Conservation (phyloP, 305 asterid genomes). For the Andrographis paniculata region DNA sequence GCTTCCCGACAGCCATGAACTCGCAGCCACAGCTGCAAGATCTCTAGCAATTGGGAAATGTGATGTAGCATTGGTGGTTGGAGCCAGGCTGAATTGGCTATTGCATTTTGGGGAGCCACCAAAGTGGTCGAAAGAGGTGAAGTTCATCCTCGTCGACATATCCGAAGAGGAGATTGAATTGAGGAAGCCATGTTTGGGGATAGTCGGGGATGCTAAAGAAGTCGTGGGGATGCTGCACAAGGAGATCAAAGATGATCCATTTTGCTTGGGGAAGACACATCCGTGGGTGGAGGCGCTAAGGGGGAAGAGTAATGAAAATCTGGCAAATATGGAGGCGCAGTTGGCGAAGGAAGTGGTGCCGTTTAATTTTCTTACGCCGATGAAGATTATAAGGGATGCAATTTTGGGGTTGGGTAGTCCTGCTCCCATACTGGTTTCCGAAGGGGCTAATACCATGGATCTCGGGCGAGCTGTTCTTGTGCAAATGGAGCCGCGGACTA, state of each 20-base stretch:
- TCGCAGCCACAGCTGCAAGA: constrained; percentile 87
- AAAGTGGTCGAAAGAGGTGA: constrained; percentile 71
- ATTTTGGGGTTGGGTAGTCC: constrained; percentile 53
- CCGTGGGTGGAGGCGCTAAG: constrained; percentile 66
- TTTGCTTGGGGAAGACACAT: constrained; percentile 62
- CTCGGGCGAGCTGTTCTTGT: constrained; percentile 71
- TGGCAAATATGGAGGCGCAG: constrained; percentile 68
- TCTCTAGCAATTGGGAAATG: constrained; percentile 86
- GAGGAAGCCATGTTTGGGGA: constrained; percentile 61
- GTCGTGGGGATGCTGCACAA: constrained; percentile 48
- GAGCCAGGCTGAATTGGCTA: constrained; percentile 50
- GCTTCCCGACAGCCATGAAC: constrained; percentile 65
- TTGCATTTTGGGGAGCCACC: constrained; percentile 88
- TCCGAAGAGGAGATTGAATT: constrained; percentile 57
- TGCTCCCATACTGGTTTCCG: constrained; percentile 68
- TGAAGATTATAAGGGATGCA: constrained; percentile 83
- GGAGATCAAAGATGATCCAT: constrained; percentile 76
- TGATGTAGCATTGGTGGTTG: constrained; percentile 74
- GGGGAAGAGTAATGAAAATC: constrained; percentile 61
- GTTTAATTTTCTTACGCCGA: constrained; percentile 70
- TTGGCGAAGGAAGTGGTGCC: constrained; percentile 69
- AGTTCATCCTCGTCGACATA: constrained; percentile 59
- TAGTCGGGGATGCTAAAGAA: constrained; percentile 74
- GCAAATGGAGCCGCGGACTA: constrained; percentile 76
- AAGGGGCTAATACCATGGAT: constrained; percentile 89